Conservation (phyloP, 2,329 filamentous ascomycete genomes). For the Sarocladium kiliense region DNA sequence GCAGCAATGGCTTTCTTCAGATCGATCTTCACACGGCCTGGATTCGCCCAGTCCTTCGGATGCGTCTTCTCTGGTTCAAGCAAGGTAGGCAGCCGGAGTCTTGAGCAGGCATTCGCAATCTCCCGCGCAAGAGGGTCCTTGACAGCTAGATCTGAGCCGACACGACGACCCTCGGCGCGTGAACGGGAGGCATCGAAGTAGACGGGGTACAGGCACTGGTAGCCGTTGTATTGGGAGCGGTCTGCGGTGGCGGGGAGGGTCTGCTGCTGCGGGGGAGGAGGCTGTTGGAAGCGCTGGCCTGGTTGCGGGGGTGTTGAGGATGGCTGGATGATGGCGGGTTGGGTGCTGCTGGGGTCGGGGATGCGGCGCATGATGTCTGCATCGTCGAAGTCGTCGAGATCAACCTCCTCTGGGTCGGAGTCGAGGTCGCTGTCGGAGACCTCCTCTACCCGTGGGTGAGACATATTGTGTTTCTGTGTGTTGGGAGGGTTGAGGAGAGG, state of each 20-base stretch:
- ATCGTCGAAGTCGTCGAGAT: constrained; percentile 63
- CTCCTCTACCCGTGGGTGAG: constrained; percentile 86
- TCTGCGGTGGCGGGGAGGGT: constrained; percentile 34
- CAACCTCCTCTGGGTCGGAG: constrained; percentile 83
- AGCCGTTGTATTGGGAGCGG: constrained; percentile 61
- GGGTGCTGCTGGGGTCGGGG: constrained; percentile 23
- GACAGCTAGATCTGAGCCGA: constrained; percentile 67
- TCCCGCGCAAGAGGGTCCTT: constrained; percentile 81
- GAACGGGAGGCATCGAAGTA: constrained; percentile 82
- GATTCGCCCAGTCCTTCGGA: constrained; percentile 97
- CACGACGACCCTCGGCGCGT: constrained; percentile 76
- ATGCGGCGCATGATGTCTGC: constrained; percentile 49
- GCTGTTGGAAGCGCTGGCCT: constrained; percentile 22
- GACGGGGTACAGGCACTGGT: constrained; percentile 87
- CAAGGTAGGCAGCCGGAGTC: constrained; percentile 65
- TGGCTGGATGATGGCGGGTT: constrained; percentile 12
- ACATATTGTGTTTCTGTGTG: constrained; percentile 49
- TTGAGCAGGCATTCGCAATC: constrained; percentile 78
- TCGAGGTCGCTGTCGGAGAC: constrained; percentile 75
- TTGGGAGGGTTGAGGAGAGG: background rate
- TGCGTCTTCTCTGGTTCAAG: constrained; percentile 91
- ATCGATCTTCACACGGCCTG: constrained; percentile 77
- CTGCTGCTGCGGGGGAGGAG: constrained; percentile 23
- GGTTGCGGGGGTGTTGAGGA: constrained; percentile 21
- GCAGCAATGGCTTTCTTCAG: constrained; percentile 46